Percentiles rank a stretch among this genome's conserved stretches.
These are phyloP conservation scores for Lonicera japonica DNA, from an alignment of 129 eudicot genomes.

Conservation along the genomic window DNA sequence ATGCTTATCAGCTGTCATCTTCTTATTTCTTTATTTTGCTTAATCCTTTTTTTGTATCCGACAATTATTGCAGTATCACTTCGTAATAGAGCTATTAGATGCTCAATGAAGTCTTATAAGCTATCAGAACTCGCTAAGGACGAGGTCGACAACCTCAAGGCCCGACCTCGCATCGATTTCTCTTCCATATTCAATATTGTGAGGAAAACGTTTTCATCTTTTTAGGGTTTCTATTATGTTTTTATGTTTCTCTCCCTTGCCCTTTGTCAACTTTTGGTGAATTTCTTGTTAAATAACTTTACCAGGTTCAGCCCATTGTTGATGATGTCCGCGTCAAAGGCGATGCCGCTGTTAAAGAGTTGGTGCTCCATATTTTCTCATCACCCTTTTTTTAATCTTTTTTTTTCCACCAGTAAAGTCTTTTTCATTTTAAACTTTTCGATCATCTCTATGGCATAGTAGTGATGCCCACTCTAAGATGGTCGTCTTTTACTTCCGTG, in stretches of 20 bases:
- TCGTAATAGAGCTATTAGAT: conserved; percentile 33
- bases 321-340: conserved; percentile 89
- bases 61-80: conserved; percentile 26
- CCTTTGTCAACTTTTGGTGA: conserved; percentile 1
- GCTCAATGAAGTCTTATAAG: conserved; percentile 88
- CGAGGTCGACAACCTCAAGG: conserved; percentile 76
- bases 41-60: background rate
- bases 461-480: conserved; percentile 2
- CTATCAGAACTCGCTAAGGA: conserved; percentile 55
- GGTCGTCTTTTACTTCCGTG: conserved; percentile 11
- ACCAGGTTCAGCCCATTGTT: conserved; percentile 94
- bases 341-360: conserved; percentile 97
- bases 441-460: background rate
- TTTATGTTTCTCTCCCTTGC: background rate
- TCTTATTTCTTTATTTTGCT: background rate
- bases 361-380: conserved; percentile 19
- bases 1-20: background rate
- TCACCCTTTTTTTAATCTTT: background rate
- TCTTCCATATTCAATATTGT: conserved; percentile 79
- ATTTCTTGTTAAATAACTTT: background rate
- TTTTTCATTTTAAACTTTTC: background rate
- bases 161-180: conserved; percentile 92
- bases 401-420: no score
- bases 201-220: background rate
- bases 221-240: background rate